Evolutionary conservation across 2,329 filamentous ascomycete species (phyloP), one percentile per base, ranked within the genome.

Genomic region (Lachnellula subtilissima): DNA sequence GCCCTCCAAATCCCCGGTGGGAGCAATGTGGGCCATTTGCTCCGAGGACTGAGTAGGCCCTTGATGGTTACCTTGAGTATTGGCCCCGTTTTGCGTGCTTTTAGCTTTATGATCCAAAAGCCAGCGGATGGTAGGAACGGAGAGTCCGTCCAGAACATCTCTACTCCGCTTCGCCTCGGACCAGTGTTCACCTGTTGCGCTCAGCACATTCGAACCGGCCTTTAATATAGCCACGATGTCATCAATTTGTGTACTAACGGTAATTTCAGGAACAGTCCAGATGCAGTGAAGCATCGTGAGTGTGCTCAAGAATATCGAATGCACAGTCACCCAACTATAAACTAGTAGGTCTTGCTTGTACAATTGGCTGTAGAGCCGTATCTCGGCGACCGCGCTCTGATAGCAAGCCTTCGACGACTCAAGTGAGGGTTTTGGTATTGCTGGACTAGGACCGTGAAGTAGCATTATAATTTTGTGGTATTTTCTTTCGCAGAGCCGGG

Each of bases 161-260:
- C 76, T 71, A 47, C 74, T 74, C 12, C 73, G 70, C 55, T 76
- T 78, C 0, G 77, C 78, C 4, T 78, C 78, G 0, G 72, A 69
- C 78, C 78, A 82, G 55, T 81, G 74, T 55, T 80, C 78, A 1
- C 76, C 78, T 2, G 74, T 74, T 1, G 78, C 78, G 39, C 78
- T 78, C 2, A 82, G 65, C 0, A 81, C 72, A 14, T 76, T 78
- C 11, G 77, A 65, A 0, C 75, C 70, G 1, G 72, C 70, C 22
- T 72, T 72, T 11, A 79, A 62, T 23, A 77, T 74, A 0, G 67
- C 67, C 56, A 75, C 72, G 2, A 81, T 64, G 1, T 69, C 66
- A 12, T 76, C 72, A 2, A 74, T 54, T 3, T 74, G 69, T 1
- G 72, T 70, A 1, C 66, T 64, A 0, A 65, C 65, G 1, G 75